Percentiles rank a stretch among this genome's conserved stretches.
Conservation (phyloP, 2,329 filamentous ascomycete genomes). For the Pseudogymnoascus sp. region DNA sequence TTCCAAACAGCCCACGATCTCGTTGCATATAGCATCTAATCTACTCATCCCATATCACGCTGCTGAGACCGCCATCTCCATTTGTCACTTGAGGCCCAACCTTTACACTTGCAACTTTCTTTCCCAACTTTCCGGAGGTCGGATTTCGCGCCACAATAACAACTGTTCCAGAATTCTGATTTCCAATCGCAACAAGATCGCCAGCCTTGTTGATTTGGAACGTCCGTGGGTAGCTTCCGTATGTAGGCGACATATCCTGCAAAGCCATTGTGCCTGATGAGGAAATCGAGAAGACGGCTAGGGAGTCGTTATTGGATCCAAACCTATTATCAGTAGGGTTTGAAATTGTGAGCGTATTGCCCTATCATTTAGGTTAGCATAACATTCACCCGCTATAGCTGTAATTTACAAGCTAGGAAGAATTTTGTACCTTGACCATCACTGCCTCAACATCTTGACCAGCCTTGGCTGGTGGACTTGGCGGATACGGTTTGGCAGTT, state of each 20-base stretch:
- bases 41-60: not conserved
- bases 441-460: not conserved
- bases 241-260: slow-evolving; percentile 37
- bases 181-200: slow-evolving; percentile 37
- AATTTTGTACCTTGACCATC: not conserved
- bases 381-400: slow-evolving; percentile 10
- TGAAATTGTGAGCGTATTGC: slow-evolving; percentile 14
- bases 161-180: slow-evolving; percentile 36
- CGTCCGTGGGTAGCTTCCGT: slow-evolving; percentile 39
- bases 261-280: slow-evolving; percentile 35
- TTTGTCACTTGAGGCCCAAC: not conserved
- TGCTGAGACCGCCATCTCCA: not conserved
- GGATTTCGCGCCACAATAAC: slow-evolving; percentile 37
- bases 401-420: slow-evolving; percentile 7
- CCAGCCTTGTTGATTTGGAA: slow-evolving; percentile 41
- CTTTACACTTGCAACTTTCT: slow-evolving; percentile 20
- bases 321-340: slow-evolving; percentile 2
- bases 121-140: slow-evolving; percentile 34
- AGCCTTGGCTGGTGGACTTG: not conserved
- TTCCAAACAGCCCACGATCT: not conserved
- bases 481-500: not conserved
- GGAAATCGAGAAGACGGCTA: slow-evolving; percentile 33
- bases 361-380: not conserved
- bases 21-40: not conserved
- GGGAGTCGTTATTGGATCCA: slow-evolving; percentile 28